Base-by-base conservation (phyloP, 768 basidiomycete genomes). In the Trametes punicea region DNA sequence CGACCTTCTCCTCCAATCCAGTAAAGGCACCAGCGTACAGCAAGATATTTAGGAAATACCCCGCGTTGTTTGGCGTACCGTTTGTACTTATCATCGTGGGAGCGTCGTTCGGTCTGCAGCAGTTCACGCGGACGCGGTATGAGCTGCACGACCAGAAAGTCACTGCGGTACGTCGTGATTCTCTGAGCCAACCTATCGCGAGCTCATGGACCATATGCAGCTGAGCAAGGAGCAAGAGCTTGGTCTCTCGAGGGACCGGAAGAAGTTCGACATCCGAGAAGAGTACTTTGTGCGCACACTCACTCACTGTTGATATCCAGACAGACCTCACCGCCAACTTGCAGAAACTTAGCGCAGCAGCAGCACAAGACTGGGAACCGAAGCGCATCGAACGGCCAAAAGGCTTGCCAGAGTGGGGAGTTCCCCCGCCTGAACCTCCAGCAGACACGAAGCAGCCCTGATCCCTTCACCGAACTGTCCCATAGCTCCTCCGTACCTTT, bases 361-460 rank as follows among this genome's bases (percentile, higher is more conserved):
- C 78, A 3, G 80, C 84, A 48, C 81, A 87, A 55, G 82, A 91
- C 3, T 96, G 90, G 88, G 95, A 98, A 62, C 86, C 85, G 42
- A 89, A 88, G 64, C 77, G 95, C 34, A 90, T 97, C 30, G 77
- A 79, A 27, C 77, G 95, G 38, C 91, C 94, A 3, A 82, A 84
- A 34, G 95, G 94, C 16, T 72, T 92, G n/a, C 91, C 92, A 1
- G 93, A 96, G 68, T 96, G 93, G 95, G 95, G 94, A 52, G 85
- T 90, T 21, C 81, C 89, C 18, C 90, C 91, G 3, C 73, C 81
- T 2, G 81, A 81, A 66, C 78, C 81, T 13, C 71, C 75, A 2
- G 15, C 55, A 20, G 51, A 55, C 26, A n/a, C 56, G 6, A 58
- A 55, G 46, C 56, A 58, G 27, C 6, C 61, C 27, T 58, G 36